Conservation (phyloP, 345 rosid genomes). For the Pelargonium nanum region DNA sequence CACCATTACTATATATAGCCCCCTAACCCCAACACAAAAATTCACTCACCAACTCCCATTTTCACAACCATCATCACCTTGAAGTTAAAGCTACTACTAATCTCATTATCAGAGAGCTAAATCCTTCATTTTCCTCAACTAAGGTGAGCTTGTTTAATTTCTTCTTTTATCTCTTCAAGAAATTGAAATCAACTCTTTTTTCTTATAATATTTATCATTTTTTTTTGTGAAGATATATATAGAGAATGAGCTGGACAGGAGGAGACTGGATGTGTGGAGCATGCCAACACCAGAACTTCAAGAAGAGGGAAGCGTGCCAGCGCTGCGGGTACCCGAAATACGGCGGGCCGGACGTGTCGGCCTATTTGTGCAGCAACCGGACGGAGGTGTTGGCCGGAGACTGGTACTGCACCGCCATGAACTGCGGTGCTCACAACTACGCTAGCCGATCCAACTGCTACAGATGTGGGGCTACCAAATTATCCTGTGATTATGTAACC, state of each 20-base stretch:
- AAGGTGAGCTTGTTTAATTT: not conserved
- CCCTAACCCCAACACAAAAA: conserved; percentile 13
- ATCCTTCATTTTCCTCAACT: not conserved
- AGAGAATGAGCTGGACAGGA: conserved; percentile 19
- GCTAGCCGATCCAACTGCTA: conserved; percentile 76
- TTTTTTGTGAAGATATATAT: not conserved
- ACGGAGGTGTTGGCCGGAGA: conserved; percentile 70
- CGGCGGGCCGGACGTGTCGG: conserved; percentile 33
- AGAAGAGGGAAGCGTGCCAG: conserved; percentile 39
- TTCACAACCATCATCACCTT: not conserved
- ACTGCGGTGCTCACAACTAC: conserved; percentile 85
- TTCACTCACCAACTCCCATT: conserved; percentile 1
- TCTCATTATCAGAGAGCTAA: not conserved
- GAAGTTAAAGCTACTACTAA: not conserved
- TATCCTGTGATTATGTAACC: too few species aligned
- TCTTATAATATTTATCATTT: not conserved
- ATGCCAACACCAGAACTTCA: conserved; percentile 45
- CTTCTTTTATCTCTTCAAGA: not conserved
- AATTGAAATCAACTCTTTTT: not conserved
- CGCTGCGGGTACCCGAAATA: conserved; percentile 35
- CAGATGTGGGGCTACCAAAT: conserved; percentile 54
- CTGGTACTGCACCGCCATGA: conserved; percentile 81
- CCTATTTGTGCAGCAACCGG: conserved; percentile 15
- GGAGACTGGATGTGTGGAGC: conserved; percentile 43
- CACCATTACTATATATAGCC: conserved; percentile 7